These are phyloP conservation scores for Hirschfeldia incana DNA, from an alignment of 345 rosid genomes.

Conservation along the genomic window DNA sequence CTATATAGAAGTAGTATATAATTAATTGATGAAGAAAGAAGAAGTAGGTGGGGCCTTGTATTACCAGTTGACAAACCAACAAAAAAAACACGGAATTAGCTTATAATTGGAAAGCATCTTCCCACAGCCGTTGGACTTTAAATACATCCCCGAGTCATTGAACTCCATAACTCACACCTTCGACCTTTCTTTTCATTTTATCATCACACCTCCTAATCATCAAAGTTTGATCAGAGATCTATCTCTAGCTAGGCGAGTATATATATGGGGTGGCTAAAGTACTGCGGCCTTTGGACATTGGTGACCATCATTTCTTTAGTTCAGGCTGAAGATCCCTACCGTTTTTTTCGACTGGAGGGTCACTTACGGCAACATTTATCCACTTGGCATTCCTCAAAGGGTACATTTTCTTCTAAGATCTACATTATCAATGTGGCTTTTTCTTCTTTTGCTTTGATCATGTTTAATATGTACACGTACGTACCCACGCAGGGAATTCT, in stretches of 20 bases:
- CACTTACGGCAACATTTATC: conserved; percentile 67
- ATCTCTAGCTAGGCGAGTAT: background rate
- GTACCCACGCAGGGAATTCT: conserved; percentile 62
- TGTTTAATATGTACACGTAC: background rate
- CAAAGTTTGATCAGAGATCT: background rate
- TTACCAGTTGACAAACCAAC: conserved; percentile 16
- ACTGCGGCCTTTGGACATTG: conserved; percentile 10
- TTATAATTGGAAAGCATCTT: conserved; percentile 14
- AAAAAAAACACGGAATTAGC: conserved; percentile 33
- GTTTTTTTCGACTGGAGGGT: conserved; percentile 70
- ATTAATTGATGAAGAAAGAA: background rate
- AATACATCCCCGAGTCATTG: conserved; percentile 30
- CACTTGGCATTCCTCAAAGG: conserved; percentile 64
- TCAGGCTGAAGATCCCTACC: conserved; percentile 60
- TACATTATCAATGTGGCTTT: background rate
- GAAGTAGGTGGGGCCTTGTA: conserved; percentile 20
- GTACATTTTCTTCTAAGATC: conserved; percentile 7
- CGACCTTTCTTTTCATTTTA: background rate
- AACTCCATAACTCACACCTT: background rate
- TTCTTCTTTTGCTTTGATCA: background rate
- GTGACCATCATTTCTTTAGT: conserved; percentile 30
- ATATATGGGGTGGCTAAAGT: conserved; percentile 18
- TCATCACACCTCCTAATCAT: background rate
- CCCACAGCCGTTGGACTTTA: conserved; percentile 24
- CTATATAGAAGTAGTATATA: background rate